Base-by-base conservation (phyloP, 116 monocot species). In the Zostera marina region DNA sequence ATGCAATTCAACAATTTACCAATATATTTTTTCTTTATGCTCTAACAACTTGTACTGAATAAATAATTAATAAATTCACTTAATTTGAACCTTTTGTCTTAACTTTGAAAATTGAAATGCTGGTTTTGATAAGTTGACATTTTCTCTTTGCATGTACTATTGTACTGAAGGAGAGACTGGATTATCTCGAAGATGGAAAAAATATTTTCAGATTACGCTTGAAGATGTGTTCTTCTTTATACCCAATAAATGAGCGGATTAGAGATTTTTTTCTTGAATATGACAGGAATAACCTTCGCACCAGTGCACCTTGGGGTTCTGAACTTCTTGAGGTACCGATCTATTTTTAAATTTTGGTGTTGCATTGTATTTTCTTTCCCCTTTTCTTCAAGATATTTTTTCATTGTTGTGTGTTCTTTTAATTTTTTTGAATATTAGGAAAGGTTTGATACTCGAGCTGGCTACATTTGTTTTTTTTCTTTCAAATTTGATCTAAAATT, bases 241-340 rank as follows among this genome's bases (percentile, higher is more conserved):
- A 83, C 67, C 90, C 96, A 9, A 64, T 80, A 13, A 96, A 89
- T 83, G 96, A 96, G 59, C 61, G 96, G 58, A 85, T 96, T 59
- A 79, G 83, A 59, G 96, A 96, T 63, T 96, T 96, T 66, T 96
- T 96, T 58, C 68, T 90, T 12, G 96, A 96, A 78, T 90, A 85
- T 74, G 96, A 96, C 54, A 74, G 96, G 3, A 90, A 96, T 67
- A 78, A 61, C 25, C 85, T 96, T 54, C 79, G 90, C 12, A 90
- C 90, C 52, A 90, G 90, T 64, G 90, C 96, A 48, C 96, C 90
- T 61, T 96, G 96, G 96, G 90, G 96, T 14, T 96, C 96, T 65
- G 96, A 96, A 63, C 80, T 96, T 63, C 96, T 96, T 71, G 96
- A 96, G 96, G 96, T 96, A 74, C 32, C 5, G 5, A 5, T 32